phyloP scores from a whole-genome alignment of 257 asterid genomes.

The Coffea canephora region DNA sequence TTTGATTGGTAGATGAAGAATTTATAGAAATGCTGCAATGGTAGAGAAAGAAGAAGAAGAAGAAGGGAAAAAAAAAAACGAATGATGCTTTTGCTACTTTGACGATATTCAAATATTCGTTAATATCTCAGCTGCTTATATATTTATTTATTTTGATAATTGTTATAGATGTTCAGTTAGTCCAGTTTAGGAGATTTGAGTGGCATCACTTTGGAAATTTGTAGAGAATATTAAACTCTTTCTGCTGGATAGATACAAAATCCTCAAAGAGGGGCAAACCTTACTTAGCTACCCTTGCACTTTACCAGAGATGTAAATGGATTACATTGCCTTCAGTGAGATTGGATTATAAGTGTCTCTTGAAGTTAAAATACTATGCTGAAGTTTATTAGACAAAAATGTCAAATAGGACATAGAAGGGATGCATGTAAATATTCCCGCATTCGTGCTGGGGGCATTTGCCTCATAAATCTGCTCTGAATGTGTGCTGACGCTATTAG shows the following conservation, averaged over 20 bases:
- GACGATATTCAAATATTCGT: not conserved
- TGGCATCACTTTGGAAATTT: not conserved
- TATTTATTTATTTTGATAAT: not conserved
- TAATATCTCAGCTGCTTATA: not conserved
- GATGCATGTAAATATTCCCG: not conserved
- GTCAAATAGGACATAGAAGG: not conserved
- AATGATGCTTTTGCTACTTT: not conserved
- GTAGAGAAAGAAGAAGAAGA: too few species aligned
- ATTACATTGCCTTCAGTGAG: not conserved
- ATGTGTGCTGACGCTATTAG: not conserved
- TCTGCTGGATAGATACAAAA: not conserved
- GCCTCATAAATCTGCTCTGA: not conserved
- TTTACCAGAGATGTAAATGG: too few species aligned
- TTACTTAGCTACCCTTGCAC: not conserved
- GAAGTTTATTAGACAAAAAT: not conserved
- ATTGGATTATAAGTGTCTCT: not conserved
- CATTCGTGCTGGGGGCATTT: not conserved
- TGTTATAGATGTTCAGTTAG: not conserved
- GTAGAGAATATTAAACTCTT: not conserved
- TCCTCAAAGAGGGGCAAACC: not conserved
- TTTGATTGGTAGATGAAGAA: not conserved
- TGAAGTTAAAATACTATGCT: not conserved
- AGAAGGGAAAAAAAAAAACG: too few species aligned
- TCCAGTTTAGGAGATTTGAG: not conserved
- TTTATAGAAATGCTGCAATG: not conserved